phyloP scores from a whole-genome alignment of 306 rosid species.

The Benincasa hispida region DNA sequence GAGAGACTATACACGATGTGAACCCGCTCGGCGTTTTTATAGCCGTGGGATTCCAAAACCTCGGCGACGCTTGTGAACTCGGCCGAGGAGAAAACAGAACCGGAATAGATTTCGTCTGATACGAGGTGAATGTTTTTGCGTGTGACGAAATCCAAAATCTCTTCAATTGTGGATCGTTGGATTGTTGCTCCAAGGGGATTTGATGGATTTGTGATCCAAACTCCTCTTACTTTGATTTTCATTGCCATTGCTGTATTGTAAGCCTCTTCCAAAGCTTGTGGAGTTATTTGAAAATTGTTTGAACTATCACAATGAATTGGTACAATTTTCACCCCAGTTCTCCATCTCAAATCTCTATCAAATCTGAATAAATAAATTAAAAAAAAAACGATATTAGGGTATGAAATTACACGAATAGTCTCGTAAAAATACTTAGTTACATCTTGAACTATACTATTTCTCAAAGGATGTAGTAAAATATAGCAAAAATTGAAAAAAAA shows the following conservation, averaged over 20 bases:
- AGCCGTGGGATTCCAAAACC: constrained; percentile 27
- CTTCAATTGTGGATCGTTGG: constrained; percentile 38
- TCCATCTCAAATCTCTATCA: constrained; percentile 93
- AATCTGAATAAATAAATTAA: constrained; percentile 26
- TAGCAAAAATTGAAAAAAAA: no score
- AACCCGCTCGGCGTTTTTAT: constrained; percentile 47
- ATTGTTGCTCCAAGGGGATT: constrained; percentile 76
- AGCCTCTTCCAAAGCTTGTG: constrained; percentile 56
- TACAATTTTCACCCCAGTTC: constrained; percentile 76
- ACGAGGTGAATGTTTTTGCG: constrained; percentile 78
- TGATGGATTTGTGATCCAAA: constrained; percentile 82
- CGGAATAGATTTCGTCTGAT: constrained; percentile 93
- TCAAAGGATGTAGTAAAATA: no score
- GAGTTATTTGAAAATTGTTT: constrained; percentile 66
- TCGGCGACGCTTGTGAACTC: constrained; percentile 69
- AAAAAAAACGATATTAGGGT: background rate
- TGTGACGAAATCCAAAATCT: constrained; percentile 48
- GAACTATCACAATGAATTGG: constrained; percentile 79
- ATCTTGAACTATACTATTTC: no score
- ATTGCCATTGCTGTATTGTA: constrained; percentile 33
- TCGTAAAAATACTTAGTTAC: no score
- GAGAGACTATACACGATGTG: constrained; percentile 95
- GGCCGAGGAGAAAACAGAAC: constrained; percentile 51
- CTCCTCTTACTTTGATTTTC: constrained; percentile 48
- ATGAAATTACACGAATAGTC: background rate